Evolutionary conservation across 345 rosid species (phyloP).

Genomic region (Raphanus raphanistrum): DNA sequence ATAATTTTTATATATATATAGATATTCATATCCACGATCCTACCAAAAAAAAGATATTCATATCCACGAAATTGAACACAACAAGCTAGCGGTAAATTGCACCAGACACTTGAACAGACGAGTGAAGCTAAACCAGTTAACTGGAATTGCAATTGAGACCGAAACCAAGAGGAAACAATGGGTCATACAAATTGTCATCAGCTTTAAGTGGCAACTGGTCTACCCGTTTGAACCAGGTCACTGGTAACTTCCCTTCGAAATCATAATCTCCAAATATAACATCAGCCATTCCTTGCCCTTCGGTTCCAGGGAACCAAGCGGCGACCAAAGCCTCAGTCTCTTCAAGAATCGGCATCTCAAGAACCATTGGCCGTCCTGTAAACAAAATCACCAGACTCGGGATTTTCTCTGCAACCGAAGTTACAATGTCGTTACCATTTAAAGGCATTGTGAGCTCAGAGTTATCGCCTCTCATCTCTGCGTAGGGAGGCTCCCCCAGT

Average conservation of each 20-base stretch:
- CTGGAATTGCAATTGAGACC: slow-evolving; percentile 37
- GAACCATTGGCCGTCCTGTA: slow-evolving; percentile 74
- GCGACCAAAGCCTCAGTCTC: slow-evolving; percentile 69
- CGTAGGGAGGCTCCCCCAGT: slow-evolving; percentile 80
- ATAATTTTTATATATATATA: too few species aligned
- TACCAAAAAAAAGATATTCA: too few species aligned
- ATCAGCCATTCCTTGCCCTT: slow-evolving; percentile 69
- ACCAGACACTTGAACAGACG: background rate
- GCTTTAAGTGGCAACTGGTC: slow-evolving; percentile 37
- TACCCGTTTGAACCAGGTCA: slow-evolving; percentile 66
- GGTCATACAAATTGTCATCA: slow-evolving; percentile 47
- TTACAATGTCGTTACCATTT: slow-evolving; percentile 53
- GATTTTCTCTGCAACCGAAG: slow-evolving; percentile 52
- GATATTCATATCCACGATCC: too few species aligned
- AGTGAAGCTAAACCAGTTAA: slow-evolving; percentile 13
- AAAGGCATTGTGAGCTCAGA: slow-evolving; percentile 60
- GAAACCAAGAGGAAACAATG: slow-evolving; percentile 67
- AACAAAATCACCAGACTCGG: slow-evolving; percentile 66
- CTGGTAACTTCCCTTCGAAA: slow-evolving; percentile 64
- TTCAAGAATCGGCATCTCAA: slow-evolving; percentile 58
- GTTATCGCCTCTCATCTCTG: slow-evolving; percentile 67
- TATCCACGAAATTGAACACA: too few species aligned
- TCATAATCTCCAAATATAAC: slow-evolving; percentile 67
- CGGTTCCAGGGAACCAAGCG: slow-evolving; percentile 91
- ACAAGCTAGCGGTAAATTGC: too few species aligned